Evolutionary conservation across 805 yeast species (phyloP).

Genomic region (Starmerella lactis-condensi): DNA sequence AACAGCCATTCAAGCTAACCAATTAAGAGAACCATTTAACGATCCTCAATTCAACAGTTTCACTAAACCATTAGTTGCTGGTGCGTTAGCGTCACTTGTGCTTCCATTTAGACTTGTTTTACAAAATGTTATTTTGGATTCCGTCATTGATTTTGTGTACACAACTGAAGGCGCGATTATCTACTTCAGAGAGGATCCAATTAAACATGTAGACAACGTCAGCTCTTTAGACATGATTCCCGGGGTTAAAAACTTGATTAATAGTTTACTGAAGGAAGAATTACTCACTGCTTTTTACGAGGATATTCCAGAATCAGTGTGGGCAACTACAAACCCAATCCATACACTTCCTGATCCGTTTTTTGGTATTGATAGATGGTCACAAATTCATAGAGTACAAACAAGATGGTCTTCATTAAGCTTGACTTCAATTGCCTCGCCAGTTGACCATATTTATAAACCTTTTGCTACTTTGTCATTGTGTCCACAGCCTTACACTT

Average conservation of each 20-base stretch:
- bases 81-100: conserved; percentile 16
- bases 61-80: conserved; percentile 17
- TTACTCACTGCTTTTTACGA: conserved; percentile 20
- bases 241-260: conserved; percentile 17
- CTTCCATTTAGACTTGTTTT: conserved; percentile 20
- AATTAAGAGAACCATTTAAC: conserved; percentile 24
- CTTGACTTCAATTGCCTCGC: not conserved
- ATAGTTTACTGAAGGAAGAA: conserved; percentile 13
- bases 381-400: conserved; percentile 4
- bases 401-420: not conserved
- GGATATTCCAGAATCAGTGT: conserved; percentile 22
- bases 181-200: conserved; percentile 20
- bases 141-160: conserved; percentile 20
- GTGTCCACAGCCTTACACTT: not conserved
- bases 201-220: conserved; percentile 16
- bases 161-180: conserved; percentile 20
- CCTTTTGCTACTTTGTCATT: not conserved
- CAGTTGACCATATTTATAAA: not conserved
- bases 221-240: conserved; percentile 22
- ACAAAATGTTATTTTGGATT: conserved; percentile 16
- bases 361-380: conserved; percentile 16
- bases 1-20: conserved; percentile 62
- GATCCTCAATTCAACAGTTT: conserved; percentile 24
- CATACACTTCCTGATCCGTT: conserved; percentile 15
- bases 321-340: conserved; percentile 16